Percentiles rank a stretch among this genome's conserved stretches.
These are phyloP conservation scores for Solanum appendiculatum DNA, from an alignment of 257 asterid species.

Conservation along the genomic window DNA sequence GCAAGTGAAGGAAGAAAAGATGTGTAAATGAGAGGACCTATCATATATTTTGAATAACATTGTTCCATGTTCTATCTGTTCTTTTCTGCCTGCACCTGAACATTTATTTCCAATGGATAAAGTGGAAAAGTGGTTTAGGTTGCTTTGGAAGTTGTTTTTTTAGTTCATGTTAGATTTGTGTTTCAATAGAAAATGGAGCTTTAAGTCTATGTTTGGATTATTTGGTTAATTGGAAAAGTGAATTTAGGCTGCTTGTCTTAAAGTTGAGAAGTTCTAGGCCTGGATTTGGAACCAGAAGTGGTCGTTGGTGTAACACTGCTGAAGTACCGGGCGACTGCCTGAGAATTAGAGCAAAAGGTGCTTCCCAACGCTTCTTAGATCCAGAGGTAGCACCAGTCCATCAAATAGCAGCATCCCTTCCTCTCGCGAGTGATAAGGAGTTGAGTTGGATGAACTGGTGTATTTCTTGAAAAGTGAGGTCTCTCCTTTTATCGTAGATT, in stretches of 20 bases:
- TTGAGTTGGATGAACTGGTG: neutral
- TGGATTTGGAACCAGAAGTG: neutral
- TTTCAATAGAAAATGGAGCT: neutral
- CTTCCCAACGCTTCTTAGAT: too few species aligned
- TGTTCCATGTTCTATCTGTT: neutral
- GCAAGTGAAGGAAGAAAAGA: neutral
- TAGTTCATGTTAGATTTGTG: neutral
- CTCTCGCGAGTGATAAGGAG: neutral
- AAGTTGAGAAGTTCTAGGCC: neutral
- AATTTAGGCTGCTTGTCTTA: neutral
- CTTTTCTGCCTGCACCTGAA: neutral
- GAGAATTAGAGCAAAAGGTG: neutral
- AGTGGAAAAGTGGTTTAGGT: neutral
- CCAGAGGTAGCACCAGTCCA: too few species aligned
- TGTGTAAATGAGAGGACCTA: too few species aligned
- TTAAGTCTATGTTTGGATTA: neutral
- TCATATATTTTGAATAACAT: neutral
- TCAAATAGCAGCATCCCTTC: too few species aligned
- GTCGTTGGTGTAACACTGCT: neutral
- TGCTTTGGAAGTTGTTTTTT: neutral
- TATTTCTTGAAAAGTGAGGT: neutral
- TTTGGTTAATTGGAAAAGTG: neutral
- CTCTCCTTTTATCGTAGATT: neutral
- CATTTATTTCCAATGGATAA: neutral
- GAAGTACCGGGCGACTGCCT: neutral